Evolutionary conservation across 2,329 filamentous ascomycete species (phyloP).

Genomic region (Fusarium redolens): DNA sequence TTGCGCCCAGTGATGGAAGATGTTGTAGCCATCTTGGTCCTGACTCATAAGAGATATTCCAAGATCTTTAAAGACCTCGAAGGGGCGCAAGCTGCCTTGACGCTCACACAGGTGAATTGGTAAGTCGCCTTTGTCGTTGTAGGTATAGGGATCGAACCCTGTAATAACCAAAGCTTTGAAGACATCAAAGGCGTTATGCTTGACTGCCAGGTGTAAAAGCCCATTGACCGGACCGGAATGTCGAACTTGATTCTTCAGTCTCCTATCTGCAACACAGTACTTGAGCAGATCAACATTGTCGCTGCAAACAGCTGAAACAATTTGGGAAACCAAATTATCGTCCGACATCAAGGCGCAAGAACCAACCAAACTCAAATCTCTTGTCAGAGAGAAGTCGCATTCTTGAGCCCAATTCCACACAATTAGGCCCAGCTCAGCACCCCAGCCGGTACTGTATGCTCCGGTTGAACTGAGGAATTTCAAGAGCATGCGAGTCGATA

Average conservation of each 20-base stretch:
- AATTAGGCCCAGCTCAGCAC: not conserved
- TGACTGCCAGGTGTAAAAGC: not conserved
- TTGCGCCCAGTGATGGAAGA: not conserved
- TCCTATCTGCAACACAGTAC: not conserved
- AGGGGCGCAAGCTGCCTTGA: not conserved
- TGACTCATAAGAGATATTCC: not conserved
- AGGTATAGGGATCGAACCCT: not conserved
- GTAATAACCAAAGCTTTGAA: not conserved
- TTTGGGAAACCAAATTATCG: not conserved
- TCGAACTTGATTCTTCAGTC: not conserved
- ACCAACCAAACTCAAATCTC: not conserved
- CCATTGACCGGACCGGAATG: rapidly evolving
- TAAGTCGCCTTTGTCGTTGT: rapidly evolving
- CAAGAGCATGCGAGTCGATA: not conserved
- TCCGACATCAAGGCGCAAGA: not conserved
- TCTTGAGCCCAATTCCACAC: not conserved
- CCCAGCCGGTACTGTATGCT: not conserved
- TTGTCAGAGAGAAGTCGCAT: not conserved
- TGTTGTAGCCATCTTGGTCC: not conserved
- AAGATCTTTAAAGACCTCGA: not conserved
- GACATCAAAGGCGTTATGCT: rapidly evolving
- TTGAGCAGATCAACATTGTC: not conserved
- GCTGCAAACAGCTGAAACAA: not conserved
- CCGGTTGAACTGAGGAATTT: not conserved
- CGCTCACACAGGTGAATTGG: not conserved